phyloP scores from a whole-genome alignment of 306 rosid species.

The Oemleria cerasiformis region DNA sequence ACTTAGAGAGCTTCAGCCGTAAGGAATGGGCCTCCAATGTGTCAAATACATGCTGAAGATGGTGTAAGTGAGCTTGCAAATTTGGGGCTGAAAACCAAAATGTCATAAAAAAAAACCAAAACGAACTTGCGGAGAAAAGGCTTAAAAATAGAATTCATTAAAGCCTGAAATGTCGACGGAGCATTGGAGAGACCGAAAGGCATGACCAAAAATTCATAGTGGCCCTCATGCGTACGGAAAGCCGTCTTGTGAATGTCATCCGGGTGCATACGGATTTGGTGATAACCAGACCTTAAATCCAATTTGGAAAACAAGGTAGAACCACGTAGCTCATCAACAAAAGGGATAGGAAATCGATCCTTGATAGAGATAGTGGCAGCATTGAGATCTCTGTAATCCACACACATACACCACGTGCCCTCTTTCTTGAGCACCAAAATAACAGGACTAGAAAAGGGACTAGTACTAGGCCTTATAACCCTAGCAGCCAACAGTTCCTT shows the following conservation, averaged over 20 bases:
- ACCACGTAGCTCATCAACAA: not conserved
- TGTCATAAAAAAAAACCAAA: not conserved
- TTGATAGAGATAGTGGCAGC: not conserved
- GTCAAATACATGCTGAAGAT: no score
- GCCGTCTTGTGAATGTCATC: no score
- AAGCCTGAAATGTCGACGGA: not conserved
- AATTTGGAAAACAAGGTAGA: not conserved
- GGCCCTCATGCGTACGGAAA: not conserved
- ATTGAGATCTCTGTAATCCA: no score
- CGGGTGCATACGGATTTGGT: no score
- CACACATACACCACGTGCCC: no score
- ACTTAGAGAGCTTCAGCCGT: not conserved
- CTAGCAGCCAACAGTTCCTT: not conserved
- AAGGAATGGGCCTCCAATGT: accelerated
- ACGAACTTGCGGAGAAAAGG: not conserved
- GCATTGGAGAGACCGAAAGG: not conserved
- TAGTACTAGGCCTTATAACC: not conserved
- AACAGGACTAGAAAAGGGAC: accelerated
- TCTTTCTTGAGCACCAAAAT: not conserved
- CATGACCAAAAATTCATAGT: not conserved
- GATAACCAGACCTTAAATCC: not conserved
- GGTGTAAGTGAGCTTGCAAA: no score
- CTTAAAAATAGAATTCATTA: no score
- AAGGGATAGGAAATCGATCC: accelerated
- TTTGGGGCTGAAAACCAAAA: not conserved